phyloP scores from a whole-genome alignment of 768 basidiomycete species.

The Chlorophyllum brunneum region DNA sequence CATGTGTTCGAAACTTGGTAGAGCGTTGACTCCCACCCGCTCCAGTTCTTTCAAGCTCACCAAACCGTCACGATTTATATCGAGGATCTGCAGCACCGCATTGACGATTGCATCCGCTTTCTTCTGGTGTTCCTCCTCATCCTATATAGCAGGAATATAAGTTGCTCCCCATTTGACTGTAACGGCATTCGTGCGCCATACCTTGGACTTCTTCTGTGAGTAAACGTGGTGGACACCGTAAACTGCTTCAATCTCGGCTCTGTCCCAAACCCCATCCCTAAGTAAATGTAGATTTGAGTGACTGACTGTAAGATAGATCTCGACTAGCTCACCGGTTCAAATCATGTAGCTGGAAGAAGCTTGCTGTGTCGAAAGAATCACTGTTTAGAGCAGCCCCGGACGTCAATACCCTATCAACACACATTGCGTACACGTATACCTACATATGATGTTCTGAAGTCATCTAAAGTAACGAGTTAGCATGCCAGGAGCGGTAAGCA shows the following conservation, averaged over 20 bases:
- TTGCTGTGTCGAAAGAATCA: conserved; percentile 76
- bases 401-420: background rate
- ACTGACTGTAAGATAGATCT: background rate
- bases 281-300: conserved; percentile 5
- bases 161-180: background rate
- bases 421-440: conserved; percentile 11
- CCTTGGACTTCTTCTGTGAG: conserved; percentile 78
- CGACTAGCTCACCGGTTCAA: conserved; percentile 60
- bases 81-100: conserved; percentile 64
- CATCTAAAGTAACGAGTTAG: conserved; percentile 55
- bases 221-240: conserved; percentile 95
- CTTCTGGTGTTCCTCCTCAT: conserved; percentile 72
- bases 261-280: conserved; percentile 81
- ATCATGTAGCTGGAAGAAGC: conserved; percentile 97
- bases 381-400: conserved; percentile 32
- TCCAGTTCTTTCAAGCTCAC: conserved; percentile 70
- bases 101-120: conserved; percentile 80
- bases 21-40: conserved; percentile 63
- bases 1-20: conserved; percentile 80
- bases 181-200: conserved; percentile 15
- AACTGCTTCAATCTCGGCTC: conserved; percentile 88
- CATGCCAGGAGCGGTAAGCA: conserved; percentile 1
- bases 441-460: conserved; percentile 86
- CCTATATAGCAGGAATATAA: conserved; percentile 31
- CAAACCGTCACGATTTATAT: conserved; percentile 70